Evolutionary conservation across 768 basidiomycete species (phyloP), one percentile per base, ranked within the genome.

Genomic region (Hypsizygus marmoreus): DNA sequence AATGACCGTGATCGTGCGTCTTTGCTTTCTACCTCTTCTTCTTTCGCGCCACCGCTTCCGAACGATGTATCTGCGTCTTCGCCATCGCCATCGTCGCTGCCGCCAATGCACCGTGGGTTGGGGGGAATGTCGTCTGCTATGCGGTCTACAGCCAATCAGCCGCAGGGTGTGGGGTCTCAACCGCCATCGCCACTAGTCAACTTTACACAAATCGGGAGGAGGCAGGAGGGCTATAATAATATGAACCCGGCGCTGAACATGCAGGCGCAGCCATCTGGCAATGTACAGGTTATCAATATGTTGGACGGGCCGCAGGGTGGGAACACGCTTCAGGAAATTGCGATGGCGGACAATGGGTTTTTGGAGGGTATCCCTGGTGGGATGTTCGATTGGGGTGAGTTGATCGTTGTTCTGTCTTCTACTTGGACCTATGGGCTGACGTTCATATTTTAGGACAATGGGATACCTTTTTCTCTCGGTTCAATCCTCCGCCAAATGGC

Each of bases 311-410:
- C 79, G 17, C 79, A 79, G 53, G 72, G 76, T 31, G 72, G 69
- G 12, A 74, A 72, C 47, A 73, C 75, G 16, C 63, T 88, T 51
- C 80, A 83, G 42, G 83, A 86, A 45, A 77, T 80, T 56, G 80
- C 82, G 24, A 72, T 82, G 70, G 77, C 79, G 14, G 86, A 89
- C 60, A 78, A 68, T 48, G 84, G 79, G 13, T 77, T 87, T 44
- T 68, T 92, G 62, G 87, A 90, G 49, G 88, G 88, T 1, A 81
- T 92, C 41, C 90, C 90, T 32, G 84, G 83, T 3, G 77, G 80
- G 14, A 91, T 92, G 88, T 92, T 90, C 65, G 88, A 91, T 63
- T 92, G 88, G 87, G 80, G 88, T 89, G 56, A 54, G 74, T 70
- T 17, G 32, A 40, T 49, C 32, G 40, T 40, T 29, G 31, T 37